Conservation (phyloP, 768 basidiomycete genomes). For the Lactifluus echinatus region DNA sequence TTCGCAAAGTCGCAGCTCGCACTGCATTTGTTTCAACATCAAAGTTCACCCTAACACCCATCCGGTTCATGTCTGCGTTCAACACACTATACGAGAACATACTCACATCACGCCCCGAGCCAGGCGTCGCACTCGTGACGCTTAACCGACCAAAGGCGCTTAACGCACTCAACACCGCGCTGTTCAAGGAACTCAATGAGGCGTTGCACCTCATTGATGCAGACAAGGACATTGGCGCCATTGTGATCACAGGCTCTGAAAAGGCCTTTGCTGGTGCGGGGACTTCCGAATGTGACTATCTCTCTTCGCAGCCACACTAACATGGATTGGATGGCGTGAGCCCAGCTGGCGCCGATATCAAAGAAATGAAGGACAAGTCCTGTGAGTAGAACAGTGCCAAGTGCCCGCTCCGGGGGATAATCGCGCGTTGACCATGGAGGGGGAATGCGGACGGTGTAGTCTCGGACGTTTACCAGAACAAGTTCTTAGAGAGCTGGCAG, state of each 20-base stretch:
- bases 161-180: conserved; percentile 76
- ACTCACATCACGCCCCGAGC: conserved; percentile 57
- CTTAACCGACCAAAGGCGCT: conserved; percentile 85
- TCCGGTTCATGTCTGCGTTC: conserved; percentile 45
- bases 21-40: neutral
- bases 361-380: conserved; percentile 96
- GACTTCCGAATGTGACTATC: neutral
- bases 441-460: conserved; percentile 34
- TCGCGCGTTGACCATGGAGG: neutral
- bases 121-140: conserved; percentile 68
- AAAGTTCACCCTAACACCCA: neutral
- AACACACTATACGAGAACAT: conserved; percentile 50
- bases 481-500: conserved; percentile 83
- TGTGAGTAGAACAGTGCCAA: conserved; percentile 43
- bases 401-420: neutral
- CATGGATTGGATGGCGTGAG: neutral
- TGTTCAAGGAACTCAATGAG: conserved; percentile 75
- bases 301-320: neutral
- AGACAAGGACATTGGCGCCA: conserved; percentile 66
- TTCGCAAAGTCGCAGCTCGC: neutral
- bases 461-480: conserved; percentile 77
- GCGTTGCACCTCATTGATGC: conserved; percentile 48
- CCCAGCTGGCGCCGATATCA: conserved; percentile 93
- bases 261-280: conserved; percentile 85
- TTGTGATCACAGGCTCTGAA: conserved; percentile 89